phyloP scores from a whole-genome alignment of 2,329 filamentous ascomycete genomes.

The Aaosphaeria pasadenensis region DNA sequence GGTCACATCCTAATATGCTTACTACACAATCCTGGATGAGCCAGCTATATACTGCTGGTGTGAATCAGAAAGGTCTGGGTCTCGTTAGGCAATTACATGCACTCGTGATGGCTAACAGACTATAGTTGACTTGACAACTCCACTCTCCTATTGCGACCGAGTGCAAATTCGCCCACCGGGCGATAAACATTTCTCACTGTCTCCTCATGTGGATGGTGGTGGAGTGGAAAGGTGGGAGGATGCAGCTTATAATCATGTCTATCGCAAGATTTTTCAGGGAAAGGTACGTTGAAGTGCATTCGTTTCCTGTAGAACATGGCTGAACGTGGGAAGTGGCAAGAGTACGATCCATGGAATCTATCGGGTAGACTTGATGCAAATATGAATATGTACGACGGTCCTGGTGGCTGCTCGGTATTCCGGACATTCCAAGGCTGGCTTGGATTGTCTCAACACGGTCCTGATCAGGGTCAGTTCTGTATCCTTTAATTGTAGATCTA shows the following conservation, averaged over 20 bases:
- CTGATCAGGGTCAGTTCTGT: not conserved
- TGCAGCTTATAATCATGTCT: not conserved
- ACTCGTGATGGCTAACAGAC: not conserved
- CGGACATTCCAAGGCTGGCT: not conserved
- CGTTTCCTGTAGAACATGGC: not conserved
- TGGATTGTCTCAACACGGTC: not conserved
- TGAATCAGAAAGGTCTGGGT: not conserved
- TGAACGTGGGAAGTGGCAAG: not conserved
- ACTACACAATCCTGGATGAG: not conserved
- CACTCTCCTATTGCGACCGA: not conserved
- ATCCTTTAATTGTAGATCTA: not conserved
- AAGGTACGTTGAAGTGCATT: not conserved
- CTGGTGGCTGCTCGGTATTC: not conserved
- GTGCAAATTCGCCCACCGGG: not conserved
- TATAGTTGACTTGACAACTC: not conserved
- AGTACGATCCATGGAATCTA: constrained; percentile 1
- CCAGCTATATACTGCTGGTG: not conserved
- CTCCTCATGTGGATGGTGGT: not conserved
- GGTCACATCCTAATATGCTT: constrained; percentile 1
- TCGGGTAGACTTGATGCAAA: not conserved
- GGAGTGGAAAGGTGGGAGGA: not conserved
- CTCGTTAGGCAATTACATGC: not conserved
- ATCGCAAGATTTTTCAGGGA: not conserved
- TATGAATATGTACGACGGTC: not conserved
- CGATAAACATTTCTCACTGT: not conserved